Percentiles rank a stretch among this genome's conserved stretches.
phyloP scores from a whole-genome alignment of 371 early-diverging fungal genomes.

The Apophysomyces trapeziformis region DNA sequence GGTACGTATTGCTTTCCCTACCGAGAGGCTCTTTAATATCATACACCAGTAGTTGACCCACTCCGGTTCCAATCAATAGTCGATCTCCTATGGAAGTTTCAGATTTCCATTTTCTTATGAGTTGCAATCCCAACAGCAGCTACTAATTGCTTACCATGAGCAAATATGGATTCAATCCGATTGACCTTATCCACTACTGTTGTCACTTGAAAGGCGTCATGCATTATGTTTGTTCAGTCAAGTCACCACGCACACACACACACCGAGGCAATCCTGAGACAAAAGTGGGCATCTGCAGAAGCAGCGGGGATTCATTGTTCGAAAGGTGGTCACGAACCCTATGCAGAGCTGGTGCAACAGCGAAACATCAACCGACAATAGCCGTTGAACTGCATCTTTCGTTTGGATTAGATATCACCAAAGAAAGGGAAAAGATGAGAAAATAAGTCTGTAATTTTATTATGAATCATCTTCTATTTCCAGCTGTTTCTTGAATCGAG shows the following conservation, averaged over 20 bases:
- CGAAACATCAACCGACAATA: no score
- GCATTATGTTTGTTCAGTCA: constrained; percentile 41
- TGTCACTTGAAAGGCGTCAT: constrained; percentile 71
- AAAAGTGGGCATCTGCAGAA: background rate
- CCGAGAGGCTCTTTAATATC: constrained; percentile 69
- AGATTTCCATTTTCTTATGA: background rate
- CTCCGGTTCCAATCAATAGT: constrained; percentile 72
- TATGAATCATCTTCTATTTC: constrained; percentile 22
- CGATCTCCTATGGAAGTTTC: constrained; percentile 60
- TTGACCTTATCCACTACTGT: constrained; percentile 68
- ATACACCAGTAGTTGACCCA: constrained; percentile 73
- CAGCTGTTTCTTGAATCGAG: constrained; percentile 43
- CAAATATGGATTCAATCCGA: constrained; percentile 68
- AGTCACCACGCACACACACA: background rate
- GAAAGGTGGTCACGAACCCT: no score
- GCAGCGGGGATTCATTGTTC: no score
- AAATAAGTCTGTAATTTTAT: background rate
- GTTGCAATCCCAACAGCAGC: background rate
- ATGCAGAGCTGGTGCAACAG: no score
- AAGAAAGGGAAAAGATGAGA: background rate
- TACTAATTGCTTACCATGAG: constrained; percentile 51
- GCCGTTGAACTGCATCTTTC: background rate
- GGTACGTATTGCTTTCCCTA: constrained; percentile 16
- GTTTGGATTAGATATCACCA: background rate
- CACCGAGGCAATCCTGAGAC: background rate